Conservation (phyloP, 2,329 filamentous ascomycete genomes). For the Pseudogymnoascus sp. region DNA sequence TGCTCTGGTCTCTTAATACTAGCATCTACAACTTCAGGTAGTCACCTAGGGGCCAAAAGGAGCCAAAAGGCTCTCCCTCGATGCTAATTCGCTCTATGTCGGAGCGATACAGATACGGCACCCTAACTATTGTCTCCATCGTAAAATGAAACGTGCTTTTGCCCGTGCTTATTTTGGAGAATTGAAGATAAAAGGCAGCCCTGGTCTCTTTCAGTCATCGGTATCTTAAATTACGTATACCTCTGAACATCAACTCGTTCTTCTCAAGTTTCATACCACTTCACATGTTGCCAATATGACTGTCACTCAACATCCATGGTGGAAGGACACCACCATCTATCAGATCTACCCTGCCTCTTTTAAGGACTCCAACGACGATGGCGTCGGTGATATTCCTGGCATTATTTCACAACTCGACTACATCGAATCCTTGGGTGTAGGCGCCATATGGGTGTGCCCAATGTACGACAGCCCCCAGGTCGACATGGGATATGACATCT, state of each 20-base stretch:
- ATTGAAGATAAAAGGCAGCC: neutral
- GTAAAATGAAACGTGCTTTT: neutral
- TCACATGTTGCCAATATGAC: constrained; percentile 3
- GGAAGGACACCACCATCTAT: constrained; percentile 39
- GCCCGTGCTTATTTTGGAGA: neutral
- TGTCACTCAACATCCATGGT: constrained; percentile 24
- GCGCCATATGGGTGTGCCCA: constrained; percentile 61
- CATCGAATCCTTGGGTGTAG: constrained; percentile 50
- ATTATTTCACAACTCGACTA: constrained; percentile 56
- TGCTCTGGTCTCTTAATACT: neutral
- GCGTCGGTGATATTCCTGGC: constrained; percentile 55
- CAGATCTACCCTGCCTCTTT: constrained; percentile 54
- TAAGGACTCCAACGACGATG: constrained; percentile 48
- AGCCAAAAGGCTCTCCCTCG: neutral
- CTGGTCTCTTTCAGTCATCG: neutral
- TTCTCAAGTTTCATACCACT: neutral
- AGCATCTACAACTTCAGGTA: neutral
- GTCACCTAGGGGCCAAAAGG: neutral
- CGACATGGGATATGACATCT: constrained; percentile 69
- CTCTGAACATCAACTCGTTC: neutral
- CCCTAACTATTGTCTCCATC: neutral
- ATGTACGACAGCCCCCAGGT: constrained; percentile 56
- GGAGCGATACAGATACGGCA: neutral
- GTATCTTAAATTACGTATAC: neutral
- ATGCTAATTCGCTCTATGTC: neutral